Evolutionary conservation across 108 stramenopile genomes (phyloP).

Genomic region (Cyclotella distinguenda): DNA sequence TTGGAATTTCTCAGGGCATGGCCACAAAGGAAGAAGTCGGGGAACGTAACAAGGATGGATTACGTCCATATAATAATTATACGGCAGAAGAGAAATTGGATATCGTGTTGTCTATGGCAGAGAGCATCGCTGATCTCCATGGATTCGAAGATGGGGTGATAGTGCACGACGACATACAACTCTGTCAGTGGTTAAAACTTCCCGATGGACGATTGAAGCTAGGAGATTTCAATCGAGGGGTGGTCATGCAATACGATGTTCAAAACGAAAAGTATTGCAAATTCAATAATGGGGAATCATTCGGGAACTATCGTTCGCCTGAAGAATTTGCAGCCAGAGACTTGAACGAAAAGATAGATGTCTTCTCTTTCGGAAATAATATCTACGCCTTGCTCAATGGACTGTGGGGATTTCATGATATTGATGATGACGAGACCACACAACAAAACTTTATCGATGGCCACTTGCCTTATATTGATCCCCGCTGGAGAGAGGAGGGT

Average conservation of each 20-base stretch:
- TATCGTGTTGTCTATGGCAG: constrained; percentile 66
- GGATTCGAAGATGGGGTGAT: constrained; percentile 66
- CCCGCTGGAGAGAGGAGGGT: constrained; percentile 63
- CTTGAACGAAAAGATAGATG: constrained; percentile 75
- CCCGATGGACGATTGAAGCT: constrained; percentile 64
- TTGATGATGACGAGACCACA: constrained; percentile 54
- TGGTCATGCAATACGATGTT: constrained; percentile 58
- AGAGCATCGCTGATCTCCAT: constrained; percentile 70
- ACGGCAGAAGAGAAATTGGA: constrained; percentile 62
- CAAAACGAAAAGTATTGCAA: constrained; percentile 59
- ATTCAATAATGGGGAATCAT: constrained; percentile 63
- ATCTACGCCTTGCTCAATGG: constrained; percentile 63
- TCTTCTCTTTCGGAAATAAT: constrained; percentile 75
- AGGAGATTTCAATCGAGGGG: constrained; percentile 82
- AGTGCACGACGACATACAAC: constrained; percentile 77
- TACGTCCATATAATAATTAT: constrained; percentile 58
- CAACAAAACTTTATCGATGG: constrained; percentile 58
- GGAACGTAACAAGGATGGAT: constrained; percentile 44
- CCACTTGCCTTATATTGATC: constrained; percentile 60
- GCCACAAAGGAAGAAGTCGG: constrained; percentile 38
- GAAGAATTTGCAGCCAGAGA: constrained; percentile 62
- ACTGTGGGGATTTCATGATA: constrained; percentile 67
- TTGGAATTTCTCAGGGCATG: constrained; percentile 47
- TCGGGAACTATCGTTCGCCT: constrained; percentile 56
- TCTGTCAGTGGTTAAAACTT: constrained; percentile 75